A percentile compares a stretch with the other conserved stretches of the same genome.
These are phyloP conservation scores for Barnettozyma wickerhamii DNA, from an alignment of 805 yeast genomes.

Conservation along the genomic window DNA sequence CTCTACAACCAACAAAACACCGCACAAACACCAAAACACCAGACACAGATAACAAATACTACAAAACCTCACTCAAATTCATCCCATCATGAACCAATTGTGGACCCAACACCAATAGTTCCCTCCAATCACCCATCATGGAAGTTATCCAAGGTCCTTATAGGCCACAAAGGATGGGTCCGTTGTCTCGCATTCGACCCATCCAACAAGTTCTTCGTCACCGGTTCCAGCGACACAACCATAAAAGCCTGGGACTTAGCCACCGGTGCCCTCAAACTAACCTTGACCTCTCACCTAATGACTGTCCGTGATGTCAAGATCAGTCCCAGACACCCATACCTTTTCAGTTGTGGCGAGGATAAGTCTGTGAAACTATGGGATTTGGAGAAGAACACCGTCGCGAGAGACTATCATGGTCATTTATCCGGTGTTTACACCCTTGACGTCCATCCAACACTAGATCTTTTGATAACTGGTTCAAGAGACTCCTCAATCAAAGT, in stretches of 20 bases:
- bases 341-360: constrained; percentile 92
- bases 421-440: constrained; percentile 82
- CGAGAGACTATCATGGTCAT: constrained; percentile 92
- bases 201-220: constrained; percentile 83
- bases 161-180: constrained; percentile 94
- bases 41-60: no score
- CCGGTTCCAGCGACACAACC: constrained; percentile 86
- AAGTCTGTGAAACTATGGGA: constrained; percentile 95
- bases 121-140: constrained; percentile 49
- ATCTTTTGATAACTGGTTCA: constrained; percentile 81
- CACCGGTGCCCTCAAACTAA: constrained; percentile 59
- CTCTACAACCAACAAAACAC: not conserved
- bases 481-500: constrained; percentile 81
- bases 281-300: constrained; percentile 90
- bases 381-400: constrained; percentile 74
- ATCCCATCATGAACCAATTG: not conserved
- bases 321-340: constrained; percentile 75
- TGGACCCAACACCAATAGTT: not conserved
- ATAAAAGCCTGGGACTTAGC: constrained; percentile 92
- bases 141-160: constrained; percentile 67
- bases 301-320: constrained; percentile 74
- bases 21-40: not conserved
- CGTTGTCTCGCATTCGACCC: constrained; percentile 81
- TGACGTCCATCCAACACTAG: constrained; percentile 83
- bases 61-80: not conserved